Base-by-base conservation (phyloP, 441 rosid genomes). In the Bruguiera hainesii region DNA sequence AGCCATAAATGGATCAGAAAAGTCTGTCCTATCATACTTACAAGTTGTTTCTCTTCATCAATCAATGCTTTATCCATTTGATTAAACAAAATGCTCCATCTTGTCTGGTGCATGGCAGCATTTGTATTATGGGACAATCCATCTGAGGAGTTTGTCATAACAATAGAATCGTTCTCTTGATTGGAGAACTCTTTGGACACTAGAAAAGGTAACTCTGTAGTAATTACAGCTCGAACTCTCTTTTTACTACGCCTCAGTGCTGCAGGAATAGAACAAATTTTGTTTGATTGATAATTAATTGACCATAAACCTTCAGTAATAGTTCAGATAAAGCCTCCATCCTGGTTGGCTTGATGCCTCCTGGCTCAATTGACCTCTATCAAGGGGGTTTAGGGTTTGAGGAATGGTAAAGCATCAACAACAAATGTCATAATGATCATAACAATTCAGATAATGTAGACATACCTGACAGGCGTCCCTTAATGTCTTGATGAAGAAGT, bases 401-500 rank as follows among this genome's bases (percentile, higher is more conserved):
- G 15, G 46, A 10, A 3, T 10, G 46, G 46, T 10, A 39, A 39
- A 39, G 15, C 16, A 39, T 39, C 46, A 10, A 39, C 46, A 39
- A 39, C 46, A 9, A 39, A 39, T 39, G 3, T 37, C 46, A 39
- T 39, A 39, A 39, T 11, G 4, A 35, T 39, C 46, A 8, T 53
- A 53, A 1, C 18, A 15, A 65, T 42, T 35, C 18, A 11, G 55
- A 58, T 51, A 20, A 70, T 37, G n/a, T 51, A 59, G 63, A 11
- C 64, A 13, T 77, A 91, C 99, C 98, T 72, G 88, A 79, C 64
- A 95, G 88, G 21, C 99, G 91, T 64, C 94, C 94, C 64, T 78
- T 88, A 66, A 91, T 82, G 81, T 94, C 97, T 77, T 94, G 96
- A 71, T 90, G 86, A 74, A 94, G 92, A 77, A 95, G 93, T 42